Evolutionary conservation across 2,329 filamentous ascomycete species (phyloP).

Genomic region (Curvularia verruculosa): DNA sequence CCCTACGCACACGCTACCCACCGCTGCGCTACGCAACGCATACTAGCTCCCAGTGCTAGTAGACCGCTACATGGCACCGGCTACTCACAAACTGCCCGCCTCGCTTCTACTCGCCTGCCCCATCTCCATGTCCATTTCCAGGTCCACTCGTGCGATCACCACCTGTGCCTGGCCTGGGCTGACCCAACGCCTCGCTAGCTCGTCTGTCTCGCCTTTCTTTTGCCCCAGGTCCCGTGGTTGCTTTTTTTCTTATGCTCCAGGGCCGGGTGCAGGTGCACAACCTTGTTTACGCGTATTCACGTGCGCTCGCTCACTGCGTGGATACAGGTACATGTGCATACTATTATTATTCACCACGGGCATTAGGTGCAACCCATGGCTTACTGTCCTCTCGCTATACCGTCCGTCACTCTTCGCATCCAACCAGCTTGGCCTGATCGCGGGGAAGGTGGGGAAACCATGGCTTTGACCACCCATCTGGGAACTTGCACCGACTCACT

Average conservation of each 20-base stretch:
- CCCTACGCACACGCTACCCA: neutral
- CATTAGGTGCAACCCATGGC: neutral
- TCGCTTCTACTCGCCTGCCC: neutral
- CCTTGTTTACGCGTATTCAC: slow-evolving; percentile 14
- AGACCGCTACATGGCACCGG: neutral
- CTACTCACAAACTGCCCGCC: neutral
- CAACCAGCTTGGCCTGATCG: slow-evolving; percentile 7
- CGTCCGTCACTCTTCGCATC: slow-evolving; percentile 3
- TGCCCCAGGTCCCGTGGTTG: neutral
- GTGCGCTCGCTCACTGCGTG: slow-evolving; percentile 10
- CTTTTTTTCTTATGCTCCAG: neutral
- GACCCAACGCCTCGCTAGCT: neutral
- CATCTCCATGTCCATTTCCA: neutral
- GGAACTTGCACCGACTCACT: slow-evolving; percentile 5
- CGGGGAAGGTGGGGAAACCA: slow-evolving; percentile 22
- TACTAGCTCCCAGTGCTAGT: too few species aligned
- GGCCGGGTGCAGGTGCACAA: too few species aligned
- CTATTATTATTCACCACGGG: neutral
- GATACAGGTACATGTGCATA: too few species aligned
- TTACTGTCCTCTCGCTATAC: neutral
- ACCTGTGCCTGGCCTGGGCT: neutral
- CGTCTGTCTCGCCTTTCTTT: neutral
- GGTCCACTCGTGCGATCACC: too few species aligned
- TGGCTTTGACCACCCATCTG: slow-evolving; percentile 8
- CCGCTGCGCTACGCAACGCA: neutral